phyloP scores from a whole-genome alignment of 345 rosid genomes.

The Corchorus capsularis region DNA sequence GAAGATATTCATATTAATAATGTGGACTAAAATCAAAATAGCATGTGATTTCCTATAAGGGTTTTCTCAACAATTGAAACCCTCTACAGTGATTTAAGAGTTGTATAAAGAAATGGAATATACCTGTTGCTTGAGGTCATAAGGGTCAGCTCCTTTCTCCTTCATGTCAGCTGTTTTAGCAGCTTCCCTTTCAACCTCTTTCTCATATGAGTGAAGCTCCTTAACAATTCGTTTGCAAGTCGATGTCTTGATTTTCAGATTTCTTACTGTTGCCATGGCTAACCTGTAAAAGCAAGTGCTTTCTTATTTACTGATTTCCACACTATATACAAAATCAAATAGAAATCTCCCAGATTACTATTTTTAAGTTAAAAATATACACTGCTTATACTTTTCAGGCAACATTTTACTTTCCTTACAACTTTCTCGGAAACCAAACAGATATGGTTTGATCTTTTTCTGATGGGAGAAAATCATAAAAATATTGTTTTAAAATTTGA shows the following conservation, averaged over 20 bases:
- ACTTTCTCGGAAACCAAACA: conserved; percentile 16
- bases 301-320: neutral
- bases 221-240: conserved; percentile 81
- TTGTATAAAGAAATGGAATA: conserved; percentile 4
- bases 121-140: conserved; percentile 96
- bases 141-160: conserved; percentile 87
- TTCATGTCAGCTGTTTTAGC: conserved; percentile 87
- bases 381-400: neutral
- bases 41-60: neutral
- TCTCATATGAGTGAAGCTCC: conserved; percentile 88
- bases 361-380: neutral
- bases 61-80: conserved; percentile 1
- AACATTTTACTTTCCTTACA: neutral
- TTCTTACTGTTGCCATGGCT: conserved; percentile 64
- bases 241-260: conserved; percentile 73
- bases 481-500: neutral
- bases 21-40: no score
- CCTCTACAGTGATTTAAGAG: neutral
- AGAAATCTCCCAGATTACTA: neutral
- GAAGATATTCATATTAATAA: neutral
- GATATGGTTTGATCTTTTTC: neutral
- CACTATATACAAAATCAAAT: neutral
- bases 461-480: neutral
- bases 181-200: conserved; percentile 92
- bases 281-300: conserved; percentile 18